Percentiles rank a stretch among this genome's conserved stretches.
These are phyloP conservation scores for Beauveria bassiana DNA, from an alignment of 2,329 filamentous ascomycete genomes.

Conservation along the genomic window DNA sequence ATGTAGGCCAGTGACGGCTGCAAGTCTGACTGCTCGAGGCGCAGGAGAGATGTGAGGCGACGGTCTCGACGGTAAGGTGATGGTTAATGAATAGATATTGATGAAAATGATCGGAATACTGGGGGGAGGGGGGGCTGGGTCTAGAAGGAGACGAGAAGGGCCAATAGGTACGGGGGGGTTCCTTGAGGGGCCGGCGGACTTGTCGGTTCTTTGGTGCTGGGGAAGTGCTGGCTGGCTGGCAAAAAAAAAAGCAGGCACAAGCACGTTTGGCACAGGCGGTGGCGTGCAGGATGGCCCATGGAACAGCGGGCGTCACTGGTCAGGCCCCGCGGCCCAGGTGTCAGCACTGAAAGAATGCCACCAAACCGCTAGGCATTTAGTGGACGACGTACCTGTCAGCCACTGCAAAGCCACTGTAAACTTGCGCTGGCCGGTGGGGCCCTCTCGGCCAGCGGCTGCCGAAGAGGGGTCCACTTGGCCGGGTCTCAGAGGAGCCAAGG, in stretches of 20 bases:
- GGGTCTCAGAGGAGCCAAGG: background rate
- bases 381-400: background rate
- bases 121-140: constrained; percentile 1
- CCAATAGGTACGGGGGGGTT: background rate
- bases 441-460: constrained; percentile 6
- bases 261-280: background rate
- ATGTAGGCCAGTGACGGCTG: constrained; percentile 1
- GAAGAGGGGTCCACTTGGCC: background rate
- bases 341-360: background rate
- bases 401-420: background rate
- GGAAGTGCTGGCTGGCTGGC: background rate
- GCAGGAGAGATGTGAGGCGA: background rate
- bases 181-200: background rate
- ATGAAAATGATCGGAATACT: background rate
- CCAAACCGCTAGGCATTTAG: background rate
- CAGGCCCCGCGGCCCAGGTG: background rate
- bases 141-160: background rate
- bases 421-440: background rate
- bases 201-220: background rate
- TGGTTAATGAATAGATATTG: background rate
- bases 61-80: background rate
- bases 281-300: background rate
- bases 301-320: background rate
- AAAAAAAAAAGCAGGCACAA: background rate
- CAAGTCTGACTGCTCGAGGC: background rate